Evolutionary conservation across 1,139 yeast species (phyloP).

Genomic region (Keqinozyma sinolaborantium): DNA sequence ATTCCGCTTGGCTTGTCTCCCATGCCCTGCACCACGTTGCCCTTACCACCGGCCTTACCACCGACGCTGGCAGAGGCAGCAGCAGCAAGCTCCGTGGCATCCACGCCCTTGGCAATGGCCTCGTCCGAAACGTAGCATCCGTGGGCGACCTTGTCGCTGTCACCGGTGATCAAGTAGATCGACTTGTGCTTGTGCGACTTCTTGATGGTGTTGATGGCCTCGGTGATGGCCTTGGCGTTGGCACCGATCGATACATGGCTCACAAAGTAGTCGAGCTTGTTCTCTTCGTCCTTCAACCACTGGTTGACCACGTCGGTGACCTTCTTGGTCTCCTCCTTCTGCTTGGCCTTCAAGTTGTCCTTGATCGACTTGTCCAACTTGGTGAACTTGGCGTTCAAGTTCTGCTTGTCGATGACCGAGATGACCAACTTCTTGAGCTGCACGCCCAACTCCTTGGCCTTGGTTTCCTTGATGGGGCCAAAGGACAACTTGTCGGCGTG

Average conservation of each 20-base stretch:
- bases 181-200: slow-evolving; percentile 73
- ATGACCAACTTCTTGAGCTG: slow-evolving; percentile 77
- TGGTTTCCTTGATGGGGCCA: slow-evolving; percentile 72
- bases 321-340: slow-evolving; percentile 82
- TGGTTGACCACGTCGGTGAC: slow-evolving; percentile 75
- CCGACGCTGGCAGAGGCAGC: slow-evolving; percentile 75
- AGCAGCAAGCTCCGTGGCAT: slow-evolving; percentile 73
- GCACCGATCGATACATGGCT: slow-evolving; percentile 68
- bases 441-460: slow-evolving; percentile 80
- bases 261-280: slow-evolving; percentile 55
- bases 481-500: slow-evolving; percentile 56
- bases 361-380: slow-evolving; percentile 81
- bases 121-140: slow-evolving; percentile 84
- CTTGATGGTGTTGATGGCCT: slow-evolving; percentile 83
- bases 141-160: slow-evolving; percentile 80
- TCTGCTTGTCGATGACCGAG: slow-evolving; percentile 77
- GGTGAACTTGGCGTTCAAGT: slow-evolving; percentile 68
- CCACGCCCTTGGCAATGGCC: slow-evolving; percentile 67
- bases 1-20: slow-evolving; percentile 79
- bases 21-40: slow-evolving; percentile 94
- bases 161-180: slow-evolving; percentile 79
- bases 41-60: slow-evolving; percentile 98
- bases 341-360: slow-evolving; percentile 82
- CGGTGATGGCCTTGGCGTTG: slow-evolving; percentile 91
- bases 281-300: slow-evolving; percentile 50